Evolutionary conservation across 306 rosid species (phyloP), one percentile per base, ranked within the genome.

Genomic region (Cyamopsis tetragonoloba): DNA sequence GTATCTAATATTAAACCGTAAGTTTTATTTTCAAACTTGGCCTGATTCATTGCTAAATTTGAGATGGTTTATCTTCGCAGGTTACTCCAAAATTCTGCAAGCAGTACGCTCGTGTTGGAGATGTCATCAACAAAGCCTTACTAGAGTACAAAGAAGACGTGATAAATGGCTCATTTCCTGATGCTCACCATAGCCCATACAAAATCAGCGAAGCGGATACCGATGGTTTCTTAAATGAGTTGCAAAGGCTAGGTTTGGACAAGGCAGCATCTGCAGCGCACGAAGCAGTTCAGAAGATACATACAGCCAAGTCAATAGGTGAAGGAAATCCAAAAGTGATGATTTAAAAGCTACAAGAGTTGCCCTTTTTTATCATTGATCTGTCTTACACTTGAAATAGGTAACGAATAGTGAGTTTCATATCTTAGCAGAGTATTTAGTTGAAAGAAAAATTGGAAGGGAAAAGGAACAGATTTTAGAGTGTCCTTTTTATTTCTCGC

Each of bases 71-170:
- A 20, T 26, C 43, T 68, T 81, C 64, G 11, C 64, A 92, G 96
- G 96, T 89, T 20, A 88, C 98, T 34, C 98, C 98, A 3, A 93
- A 88, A 67, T 93, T 93, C 56, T 93, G 97, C 51, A 88, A 93
- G 92, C 96, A 89, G 30, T 93, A 34, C 73, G 95, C 90, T 0
- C 71, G 27, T 8, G 87, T 88, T 5, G 97, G 97, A 72, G 89
- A 86, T 38, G 79, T 85, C 49, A 83, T 93, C 80, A 88, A 83
- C 57, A 83, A 80, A 71, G 98, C 88, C 12, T 75, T 89, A 10
- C 31, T 62, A 17, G 87, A 86, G 37, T 89, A 89, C 70, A 93
- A 79, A 73, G 95, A 86, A 81, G 96, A 93, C 15, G 98, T 93
- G 55, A 68, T 8, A 1, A 83, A 53, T 4, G 86, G 96, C 66